Percentiles rank a stretch among this genome's conserved stretches.
Conservation (phyloP, 768 basidiomycete species). For the Roridomyces roridus region DNA sequence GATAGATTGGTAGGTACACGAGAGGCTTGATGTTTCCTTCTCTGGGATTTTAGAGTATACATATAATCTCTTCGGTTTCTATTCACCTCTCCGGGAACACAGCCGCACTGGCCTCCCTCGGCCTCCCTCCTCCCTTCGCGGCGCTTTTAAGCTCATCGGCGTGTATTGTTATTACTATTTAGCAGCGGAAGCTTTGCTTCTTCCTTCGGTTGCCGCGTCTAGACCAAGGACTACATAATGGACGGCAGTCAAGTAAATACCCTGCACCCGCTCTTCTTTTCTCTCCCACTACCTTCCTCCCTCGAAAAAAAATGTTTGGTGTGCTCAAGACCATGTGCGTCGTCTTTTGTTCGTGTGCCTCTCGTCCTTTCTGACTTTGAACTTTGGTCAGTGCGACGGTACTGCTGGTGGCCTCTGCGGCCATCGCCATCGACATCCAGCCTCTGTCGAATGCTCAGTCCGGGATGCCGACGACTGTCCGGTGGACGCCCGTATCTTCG, state of each 20-base stretch:
- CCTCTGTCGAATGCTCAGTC: neutral
- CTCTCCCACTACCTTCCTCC: neutral
- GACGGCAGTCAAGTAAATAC: neutral
- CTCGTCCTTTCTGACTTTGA: neutral
- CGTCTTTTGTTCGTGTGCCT: neutral
- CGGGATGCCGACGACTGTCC: neutral
- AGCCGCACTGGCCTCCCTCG: too few relatives aligned
- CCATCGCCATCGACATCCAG: neutral
- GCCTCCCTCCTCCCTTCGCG: too few relatives aligned
- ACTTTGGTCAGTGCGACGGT: neutral
- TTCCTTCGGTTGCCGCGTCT: neutral
- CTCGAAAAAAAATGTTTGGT: constrained; percentile 3
- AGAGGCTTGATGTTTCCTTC: neutral
- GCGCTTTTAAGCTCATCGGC: too few relatives aligned
- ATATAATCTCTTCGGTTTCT: too few relatives aligned
- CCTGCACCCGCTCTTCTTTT: constrained; percentile 9
- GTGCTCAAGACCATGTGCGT: constrained; percentile 1
- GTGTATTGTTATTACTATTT: neutral
- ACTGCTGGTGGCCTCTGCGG: neutral
- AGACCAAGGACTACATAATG: constrained; percentile 15
- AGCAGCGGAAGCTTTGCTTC: constrained; percentile 8
- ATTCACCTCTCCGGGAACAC: too few relatives aligned
- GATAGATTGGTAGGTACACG: constrained; percentile 35
- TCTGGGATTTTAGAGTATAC: too few relatives aligned
- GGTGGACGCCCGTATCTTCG: constrained; percentile 2